Evolutionary conservation across 148 eudicot species (phyloP).

Genomic region (Heliamphora exappendiculata): DNA sequence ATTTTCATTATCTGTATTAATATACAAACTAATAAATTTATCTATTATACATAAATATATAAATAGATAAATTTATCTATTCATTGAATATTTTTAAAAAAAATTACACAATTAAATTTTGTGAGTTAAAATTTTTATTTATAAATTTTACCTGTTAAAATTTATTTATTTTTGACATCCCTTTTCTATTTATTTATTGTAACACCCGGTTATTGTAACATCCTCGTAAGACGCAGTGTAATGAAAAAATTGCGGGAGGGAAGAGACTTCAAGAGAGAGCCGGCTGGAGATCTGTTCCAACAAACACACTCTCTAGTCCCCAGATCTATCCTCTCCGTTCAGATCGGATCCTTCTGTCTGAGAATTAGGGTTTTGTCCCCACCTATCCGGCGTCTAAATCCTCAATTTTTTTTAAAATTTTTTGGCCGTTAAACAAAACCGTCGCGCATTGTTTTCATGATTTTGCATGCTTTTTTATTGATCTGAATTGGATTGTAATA

Average conservation of each 20-base stretch:
- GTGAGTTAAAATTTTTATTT: no score
- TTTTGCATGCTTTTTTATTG: not conserved
- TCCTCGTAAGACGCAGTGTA: not conserved
- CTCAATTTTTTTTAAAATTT: not conserved
- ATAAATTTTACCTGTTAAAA: no score
- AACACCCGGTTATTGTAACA: not conserved
- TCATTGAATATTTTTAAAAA: no score
- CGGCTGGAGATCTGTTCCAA: slow-evolving; percentile 8
- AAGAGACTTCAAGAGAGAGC: not conserved
- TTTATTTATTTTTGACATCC: not conserved
- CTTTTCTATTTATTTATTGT: not conserved
- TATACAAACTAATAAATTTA: no score
- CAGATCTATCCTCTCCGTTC: slow-evolving; percentile 9
- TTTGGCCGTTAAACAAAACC: not conserved
- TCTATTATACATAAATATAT: no score
- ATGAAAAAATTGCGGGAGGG: not conserved
- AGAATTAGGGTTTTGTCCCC: not conserved
- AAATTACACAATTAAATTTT: no score
- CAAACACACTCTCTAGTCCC: not conserved
- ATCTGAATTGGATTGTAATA: slow-evolving; percentile 7
- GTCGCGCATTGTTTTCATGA: not conserved
- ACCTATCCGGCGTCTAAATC: not conserved
- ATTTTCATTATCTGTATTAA: no score
- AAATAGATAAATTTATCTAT: no score
- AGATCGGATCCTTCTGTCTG: slow-evolving; percentile 7